Base-by-base conservation (phyloP, 2,329 filamentous ascomycete genomes). In the Penicillium occitanis region DNA sequence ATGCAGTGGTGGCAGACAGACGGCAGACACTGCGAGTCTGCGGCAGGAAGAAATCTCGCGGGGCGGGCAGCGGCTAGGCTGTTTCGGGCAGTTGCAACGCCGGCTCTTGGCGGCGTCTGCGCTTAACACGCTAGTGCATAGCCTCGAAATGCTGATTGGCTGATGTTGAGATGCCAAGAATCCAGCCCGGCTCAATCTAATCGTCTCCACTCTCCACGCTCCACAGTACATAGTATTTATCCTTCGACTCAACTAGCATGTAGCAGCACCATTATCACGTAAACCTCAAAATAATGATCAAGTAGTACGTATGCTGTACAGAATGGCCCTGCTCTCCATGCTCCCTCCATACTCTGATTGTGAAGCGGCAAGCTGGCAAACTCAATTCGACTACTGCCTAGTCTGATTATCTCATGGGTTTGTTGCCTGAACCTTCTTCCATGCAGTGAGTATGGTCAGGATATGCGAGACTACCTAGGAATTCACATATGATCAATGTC, bases 61-160 rank as follows among this genome's bases (percentile, higher is more conserved):
- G n/a, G 35, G 50, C 28, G 22, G 37, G 33, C 55, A 40, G 19
- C 19, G 6, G 55, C 57, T 59, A 59, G 37, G 17, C 35, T 28
- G 57, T 42, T 46, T 60, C 25, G 57, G 57, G 57, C 25, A 60
- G 57, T 30, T 60, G 14, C 57, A 40, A 13, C 28, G 57, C 57
- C 25, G 37, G 19, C n/a, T 60, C 37, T 40, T 40, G 57, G 37
- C 57, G 57, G 37, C 37, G 37, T 30, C 57, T n/a, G 57, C 37
- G 40, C 57, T 60, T 40, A 44, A 2, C 19, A 35, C 33, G 37
- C 37, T 40, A 33, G 30, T 10, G 1, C 28, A 0, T 8, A 8
- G 5, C 10, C 0, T 10, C 1, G 22, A 2, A 28, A 28, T 42
- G 17, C 0, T 60, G 57, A 30, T 30, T 60, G 37, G 57, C 8